phyloP scores from a whole-genome alignment of 163 green algal species.

The Volvox carteri region DNA sequence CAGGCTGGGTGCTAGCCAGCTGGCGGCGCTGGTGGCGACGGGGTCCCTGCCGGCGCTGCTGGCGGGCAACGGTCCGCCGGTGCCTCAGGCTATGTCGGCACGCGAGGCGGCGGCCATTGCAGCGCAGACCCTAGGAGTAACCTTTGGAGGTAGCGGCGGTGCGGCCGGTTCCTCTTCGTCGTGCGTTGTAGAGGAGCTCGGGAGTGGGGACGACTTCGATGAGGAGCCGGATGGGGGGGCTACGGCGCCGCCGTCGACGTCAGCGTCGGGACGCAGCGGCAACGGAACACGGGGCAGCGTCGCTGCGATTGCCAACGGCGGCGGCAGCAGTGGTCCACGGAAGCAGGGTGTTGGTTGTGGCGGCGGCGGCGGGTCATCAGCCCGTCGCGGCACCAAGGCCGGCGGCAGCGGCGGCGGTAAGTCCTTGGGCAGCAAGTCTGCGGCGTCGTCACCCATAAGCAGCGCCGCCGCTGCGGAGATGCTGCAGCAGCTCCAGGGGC shows the following conservation, averaged over 20 bases:
- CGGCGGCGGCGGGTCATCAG: background rate
- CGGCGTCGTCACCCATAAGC: background rate
- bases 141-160: background rate
- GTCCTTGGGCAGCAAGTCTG: background rate
- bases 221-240: background rate
- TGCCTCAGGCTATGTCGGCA: constrained; percentile 36
- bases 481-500: constrained; percentile 55
- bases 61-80: constrained; percentile 1
- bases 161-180: background rate
- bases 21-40: constrained; percentile 26
- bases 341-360: background rate
- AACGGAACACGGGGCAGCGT: background rate
- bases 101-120: constrained; percentile 46
- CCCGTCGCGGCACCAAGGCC: background rate
- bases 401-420: constrained; percentile 18
- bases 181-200: constrained; percentile 29
- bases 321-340: background rate
- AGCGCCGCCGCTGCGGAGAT: constrained; percentile 37
- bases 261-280: background rate
- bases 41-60: constrained; percentile 25
- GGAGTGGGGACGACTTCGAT: background rate
- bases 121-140: constrained; percentile 29
- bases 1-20: background rate
- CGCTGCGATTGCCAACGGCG: background rate
- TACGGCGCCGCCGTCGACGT: background rate